These are phyloP conservation scores for Wickerhamomyces queroliae DNA, from an alignment of 805 yeast species.

Conservation along the genomic window DNA sequence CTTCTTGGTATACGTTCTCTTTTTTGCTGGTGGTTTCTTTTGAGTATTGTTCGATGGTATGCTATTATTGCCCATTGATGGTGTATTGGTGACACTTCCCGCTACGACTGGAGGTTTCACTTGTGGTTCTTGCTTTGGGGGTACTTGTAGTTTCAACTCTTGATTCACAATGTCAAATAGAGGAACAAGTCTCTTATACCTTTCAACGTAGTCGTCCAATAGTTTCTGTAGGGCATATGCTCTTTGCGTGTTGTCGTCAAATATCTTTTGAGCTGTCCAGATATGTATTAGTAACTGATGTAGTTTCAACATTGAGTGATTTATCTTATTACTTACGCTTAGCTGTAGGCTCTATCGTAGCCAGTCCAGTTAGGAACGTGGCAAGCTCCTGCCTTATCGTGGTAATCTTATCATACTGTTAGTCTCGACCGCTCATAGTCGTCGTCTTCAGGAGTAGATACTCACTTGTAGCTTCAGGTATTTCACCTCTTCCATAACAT, in stretches of 20 bases:
- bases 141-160: conserved; percentile 46
- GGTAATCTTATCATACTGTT: conserved; percentile 14
- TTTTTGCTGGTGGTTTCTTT: conserved; percentile 11
- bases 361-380: conserved; percentile 27
- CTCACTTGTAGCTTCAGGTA: conserved; percentile 25
- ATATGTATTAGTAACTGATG: conserved; percentile 2
- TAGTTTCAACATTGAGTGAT: not conserved
- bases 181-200: conserved; percentile 40
- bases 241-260: conserved; percentile 28
- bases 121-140: conserved; percentile 66
- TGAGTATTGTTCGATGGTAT: conserved; percentile 4
- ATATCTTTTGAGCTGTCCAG: conserved; percentile 18
- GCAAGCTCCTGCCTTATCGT: conserved; percentile 35
- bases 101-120: conserved; percentile 36
- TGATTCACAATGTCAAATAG: conserved; percentile 41
- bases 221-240: conserved; percentile 28
- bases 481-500: conserved; percentile 30
- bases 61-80: not conserved
- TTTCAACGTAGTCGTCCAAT: conserved; percentile 38
- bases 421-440: not conserved
- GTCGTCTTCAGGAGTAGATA: not conserved
- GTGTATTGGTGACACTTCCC: not conserved
- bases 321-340: conserved; percentile 13
- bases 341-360: conserved; percentile 31
- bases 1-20: conserved; percentile 19